Base-by-base conservation (phyloP, 75 land plant species). In the Larix kaempferi region DNA sequence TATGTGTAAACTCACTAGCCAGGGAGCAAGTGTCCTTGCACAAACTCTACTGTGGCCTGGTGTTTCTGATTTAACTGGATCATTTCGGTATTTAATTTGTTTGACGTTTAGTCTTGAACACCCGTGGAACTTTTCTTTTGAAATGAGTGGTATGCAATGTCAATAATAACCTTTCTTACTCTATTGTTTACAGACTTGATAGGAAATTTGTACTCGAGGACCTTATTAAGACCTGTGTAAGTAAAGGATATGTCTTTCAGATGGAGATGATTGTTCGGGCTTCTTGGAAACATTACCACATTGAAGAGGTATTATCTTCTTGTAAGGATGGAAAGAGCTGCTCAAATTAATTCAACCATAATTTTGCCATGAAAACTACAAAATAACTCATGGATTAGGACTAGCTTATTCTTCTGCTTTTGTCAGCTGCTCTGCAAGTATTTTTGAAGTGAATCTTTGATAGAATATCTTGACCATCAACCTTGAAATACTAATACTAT, bases 1-100 rank as follows among this genome's bases (percentile, higher is more conserved):
- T 66, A 86, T 90, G 89, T 92, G 96, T 44, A 95, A 95, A 71
- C n/a, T 95, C 74, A 95, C 98, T 17, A 95, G 98, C 77, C 82
- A 96, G 63, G 98, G 96, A 72, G 98, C 98, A 59, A 95, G 93
- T 84, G 98, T 95, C 25, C 90, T 95, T 61, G 99, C 99, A 26
- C 99, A 96, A 29, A 96, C 99, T n/a, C 81, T 96, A 55, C 72
- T 96, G 15, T 94, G 97, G 99, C 99, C 98, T 49, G 91, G 89
- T 35, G 99, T 92, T 22, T 96, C 99, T 58, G 98, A 94, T 76
- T 83, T 96, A 76, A 92, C 99, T 77, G 99, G 99, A 56, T 96
- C 99, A 26, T 96, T 94, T 80, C 74, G 98, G 98, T 95, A 83
- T 16, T 12, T 60, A n/a, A 67, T 57, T 21, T 64, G 21, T 66